Percentiles rank a stretch among this genome's conserved stretches.
Evolutionary conservation across 1,284 basidiomycete genomes (phyloP).

Genomic region (Porphyrellus sp.): DNA sequence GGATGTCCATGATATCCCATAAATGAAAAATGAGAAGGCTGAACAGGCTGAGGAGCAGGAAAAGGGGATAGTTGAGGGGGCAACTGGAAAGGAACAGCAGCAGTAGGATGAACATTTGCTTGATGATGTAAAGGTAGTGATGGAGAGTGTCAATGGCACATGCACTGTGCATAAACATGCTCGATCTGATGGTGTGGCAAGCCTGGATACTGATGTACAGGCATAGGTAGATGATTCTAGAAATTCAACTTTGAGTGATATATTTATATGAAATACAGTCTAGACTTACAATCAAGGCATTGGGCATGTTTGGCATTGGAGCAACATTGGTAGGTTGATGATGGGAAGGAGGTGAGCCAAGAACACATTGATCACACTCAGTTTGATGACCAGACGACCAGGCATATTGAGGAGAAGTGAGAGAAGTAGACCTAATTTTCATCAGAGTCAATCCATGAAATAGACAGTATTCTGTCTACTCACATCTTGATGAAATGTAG

Average conservation of each 20-base stretch:
- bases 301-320: too few relatives aligned
- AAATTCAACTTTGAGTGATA: too few relatives aligned
- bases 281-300: too few relatives aligned
- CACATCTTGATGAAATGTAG: too few relatives aligned
- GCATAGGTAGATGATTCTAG: too few relatives aligned
- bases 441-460: too few relatives aligned
- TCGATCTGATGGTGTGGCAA: neutral
- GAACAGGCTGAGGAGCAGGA: neutral
- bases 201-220: too few relatives aligned
- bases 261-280: too few relatives aligned
- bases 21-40: neutral
- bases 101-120: neutral
- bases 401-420: neutral
- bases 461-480: too few relatives aligned
- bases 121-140: neutral
- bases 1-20: neutral
- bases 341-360: slow-evolving; percentile 1
- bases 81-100: neutral
- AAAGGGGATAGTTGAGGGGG: neutral
- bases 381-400: neutral
- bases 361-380: neutral
- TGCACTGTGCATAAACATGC: neutral
- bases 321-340: neutral
- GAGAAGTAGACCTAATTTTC: too few relatives aligned
- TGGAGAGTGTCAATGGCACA: neutral